phyloP scores from a whole-genome alignment of 805 yeast genomes.

The Yamadazyma akitaensis region DNA sequence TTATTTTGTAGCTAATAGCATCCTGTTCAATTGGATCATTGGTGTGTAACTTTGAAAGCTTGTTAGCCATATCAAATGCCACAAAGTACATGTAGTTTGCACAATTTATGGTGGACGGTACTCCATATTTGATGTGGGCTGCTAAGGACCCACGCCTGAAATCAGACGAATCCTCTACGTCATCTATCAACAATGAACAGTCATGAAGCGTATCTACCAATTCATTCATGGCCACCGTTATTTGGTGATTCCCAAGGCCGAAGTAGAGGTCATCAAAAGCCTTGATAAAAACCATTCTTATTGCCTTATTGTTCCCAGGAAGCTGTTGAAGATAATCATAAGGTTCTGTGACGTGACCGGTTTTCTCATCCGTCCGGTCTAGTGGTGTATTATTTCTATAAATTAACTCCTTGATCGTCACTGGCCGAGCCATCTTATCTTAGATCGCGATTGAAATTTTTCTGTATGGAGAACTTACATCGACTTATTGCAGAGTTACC shows the following conservation, averaged over 20 bases:
- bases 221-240: conserved; percentile 25
- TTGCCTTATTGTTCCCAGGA: conserved; percentile 32
- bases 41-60: conserved; percentile 16
- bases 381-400: conserved; percentile 11
- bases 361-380: conserved; percentile 10
- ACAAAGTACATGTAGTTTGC: conserved; percentile 79
- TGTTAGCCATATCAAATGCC: conserved; percentile 52
- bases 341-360: conserved; percentile 21
- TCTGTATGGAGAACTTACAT: conserved; percentile 13
- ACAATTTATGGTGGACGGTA: conserved; percentile 76
- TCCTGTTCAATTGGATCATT: conserved; percentile 4
- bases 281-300: conserved; percentile 26
- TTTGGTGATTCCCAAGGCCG: conserved; percentile 21
- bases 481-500: conserved; percentile 15
- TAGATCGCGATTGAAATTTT: background rate
- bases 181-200: conserved; percentile 58
- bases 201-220: conserved; percentile 34
- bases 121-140: conserved; percentile 75
- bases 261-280: conserved; percentile 35
- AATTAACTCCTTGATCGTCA: conserved; percentile 3
- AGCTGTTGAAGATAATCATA: conserved; percentile 29
- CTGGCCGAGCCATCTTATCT: background rate
- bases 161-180: conserved; percentile 76
- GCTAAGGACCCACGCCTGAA: conserved; percentile 75
- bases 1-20: conserved; percentile 21